A percentile compares a stretch with the other conserved stretches of the same genome.
Conservation (phyloP, 768 basidiomycete species). For the Boletus rex-veris region DNA sequence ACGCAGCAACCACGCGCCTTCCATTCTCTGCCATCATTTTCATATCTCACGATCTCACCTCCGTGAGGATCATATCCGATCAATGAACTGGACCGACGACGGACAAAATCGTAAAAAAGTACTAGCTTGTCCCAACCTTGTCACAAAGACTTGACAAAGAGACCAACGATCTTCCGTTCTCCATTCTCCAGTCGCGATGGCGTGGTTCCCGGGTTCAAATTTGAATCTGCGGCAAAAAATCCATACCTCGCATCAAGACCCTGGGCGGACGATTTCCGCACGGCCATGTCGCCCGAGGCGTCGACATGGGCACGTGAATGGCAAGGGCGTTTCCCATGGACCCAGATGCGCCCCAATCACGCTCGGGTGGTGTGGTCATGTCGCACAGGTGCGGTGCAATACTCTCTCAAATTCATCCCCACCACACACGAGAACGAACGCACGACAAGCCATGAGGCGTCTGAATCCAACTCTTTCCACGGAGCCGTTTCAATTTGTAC, state of each 20-base stretch:
- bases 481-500: conserved; percentile 14
- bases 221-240: not conserved
- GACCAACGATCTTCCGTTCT: not conserved
- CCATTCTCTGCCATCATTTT: conserved; percentile 13
- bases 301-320: not conserved
- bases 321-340: conserved; percentile 1
- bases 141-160: too few relatives aligned
- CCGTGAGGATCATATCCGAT: conserved; percentile 21
- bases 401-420: not conserved
- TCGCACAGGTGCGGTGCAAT: not conserved
- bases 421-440: not conserved
- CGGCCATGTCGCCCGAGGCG: conserved; percentile 8
- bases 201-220: not conserved
- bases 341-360: conserved; percentile 4
- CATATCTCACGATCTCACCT: conserved; percentile 12
- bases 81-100: not conserved
- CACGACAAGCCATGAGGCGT: not conserved
- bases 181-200: conserved; percentile 9
- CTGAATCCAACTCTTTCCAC: not conserved
- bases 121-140: conserved; percentile 16
- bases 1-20: conserved; percentile 14
- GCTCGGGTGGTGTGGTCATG: not conserved
- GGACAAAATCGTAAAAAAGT: too few relatives aligned
- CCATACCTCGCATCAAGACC: conserved; percentile 19
- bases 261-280: conserved; percentile 20